Evolutionary conservation across 177 flowering plant species (phyloP).

Genomic region (Vitis hybrid): DNA sequence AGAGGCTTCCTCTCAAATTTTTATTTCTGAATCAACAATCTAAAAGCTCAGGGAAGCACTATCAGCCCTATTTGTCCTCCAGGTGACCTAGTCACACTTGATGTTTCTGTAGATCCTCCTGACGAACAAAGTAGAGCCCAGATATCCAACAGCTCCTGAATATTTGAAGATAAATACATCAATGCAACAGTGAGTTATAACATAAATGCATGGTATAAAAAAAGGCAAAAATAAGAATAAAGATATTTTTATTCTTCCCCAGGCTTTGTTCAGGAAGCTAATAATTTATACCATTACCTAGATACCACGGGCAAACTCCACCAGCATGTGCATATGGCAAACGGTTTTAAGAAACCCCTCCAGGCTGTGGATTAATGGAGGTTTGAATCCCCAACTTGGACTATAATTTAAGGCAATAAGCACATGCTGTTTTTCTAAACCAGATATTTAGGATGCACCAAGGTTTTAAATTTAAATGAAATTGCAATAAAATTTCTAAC

Average conservation of each 20-base stretch:
- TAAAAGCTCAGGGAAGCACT: conserved; percentile 15
- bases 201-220: background rate
- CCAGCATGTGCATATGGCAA: no score
- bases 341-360: no score
- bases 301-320: background rate
- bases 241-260: background rate
- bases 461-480: no score
- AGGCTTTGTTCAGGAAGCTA: background rate
- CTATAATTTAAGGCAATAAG: no score
- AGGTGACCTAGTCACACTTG: conserved; percentile 61
- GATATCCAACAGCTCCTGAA: conserved; percentile 79
- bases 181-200: background rate
- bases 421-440: no score
- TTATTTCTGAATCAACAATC: background rate
- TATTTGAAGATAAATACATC: conserved; percentile 4
- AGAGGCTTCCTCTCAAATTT: conserved; percentile 13
- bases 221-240: background rate
- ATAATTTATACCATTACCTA: background rate
- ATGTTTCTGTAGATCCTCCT: conserved; percentile 87
- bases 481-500: no score
- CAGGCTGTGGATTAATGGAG: no score
- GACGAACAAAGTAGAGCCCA: conserved; percentile 76
- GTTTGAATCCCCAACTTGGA: no score
- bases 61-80: conserved; percentile 1
- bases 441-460: no score